These are phyloP conservation scores for Alternaria conjuncta DNA, from an alignment of 2,329 filamentous ascomycete genomes.

Conservation along the genomic window DNA sequence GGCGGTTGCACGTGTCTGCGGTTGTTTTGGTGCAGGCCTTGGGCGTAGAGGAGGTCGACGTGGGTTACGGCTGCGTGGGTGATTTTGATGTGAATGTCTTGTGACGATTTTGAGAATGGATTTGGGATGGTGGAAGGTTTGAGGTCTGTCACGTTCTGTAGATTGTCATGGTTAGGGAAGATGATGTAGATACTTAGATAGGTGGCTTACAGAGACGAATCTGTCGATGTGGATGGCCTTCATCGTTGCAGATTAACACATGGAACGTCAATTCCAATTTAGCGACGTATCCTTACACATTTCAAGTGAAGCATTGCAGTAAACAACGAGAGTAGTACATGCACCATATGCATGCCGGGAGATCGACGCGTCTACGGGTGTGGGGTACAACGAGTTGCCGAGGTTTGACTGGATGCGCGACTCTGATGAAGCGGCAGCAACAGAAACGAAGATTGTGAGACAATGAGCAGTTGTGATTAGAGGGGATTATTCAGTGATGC, in stretches of 20 bases:
- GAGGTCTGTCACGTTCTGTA: conserved; percentile 42
- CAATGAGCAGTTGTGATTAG: not conserved
- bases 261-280: not conserved
- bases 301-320: not conserved
- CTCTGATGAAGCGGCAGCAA: not conserved
- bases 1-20: conserved; percentile 62
- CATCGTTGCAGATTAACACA: conserved; percentile 13
- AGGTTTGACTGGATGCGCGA: not conserved
- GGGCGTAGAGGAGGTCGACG: conserved; percentile 65
- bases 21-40: conserved; percentile 67
- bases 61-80: conserved; percentile 65
- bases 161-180: not conserved
- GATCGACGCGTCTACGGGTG: not conserved
- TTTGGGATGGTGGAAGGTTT: conserved; percentile 27
- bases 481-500: not conserved
- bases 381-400: not conserved
- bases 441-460: not conserved
- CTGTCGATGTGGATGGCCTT: conserved; percentile 26
- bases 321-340: not conserved
- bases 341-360: not conserved
- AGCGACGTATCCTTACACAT: not conserved
- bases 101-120: conserved; percentile 42
- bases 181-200: not conserved
- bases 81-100: conserved; percentile 56
- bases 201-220: conserved; percentile 18